A percentile compares a stretch with the other conserved stretches of the same genome.
Conservation (phyloP, 805 yeast species). For the Candida glaebosa region DNA sequence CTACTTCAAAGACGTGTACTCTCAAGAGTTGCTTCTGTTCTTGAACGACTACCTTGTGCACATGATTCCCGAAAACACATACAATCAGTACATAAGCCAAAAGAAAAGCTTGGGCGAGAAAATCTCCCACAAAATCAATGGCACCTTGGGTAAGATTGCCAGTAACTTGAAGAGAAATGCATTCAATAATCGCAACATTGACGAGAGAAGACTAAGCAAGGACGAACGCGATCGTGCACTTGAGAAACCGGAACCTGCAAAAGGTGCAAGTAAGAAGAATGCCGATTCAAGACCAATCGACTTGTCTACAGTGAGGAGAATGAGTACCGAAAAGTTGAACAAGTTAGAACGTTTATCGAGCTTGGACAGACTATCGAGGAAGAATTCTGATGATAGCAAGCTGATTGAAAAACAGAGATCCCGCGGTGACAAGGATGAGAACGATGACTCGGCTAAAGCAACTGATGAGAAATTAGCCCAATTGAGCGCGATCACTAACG, state of each 20-base stretch:
- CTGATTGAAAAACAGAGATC: too few species aligned
- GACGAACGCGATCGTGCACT: neutral
- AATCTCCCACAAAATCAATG: neutral
- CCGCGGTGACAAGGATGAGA: neutral
- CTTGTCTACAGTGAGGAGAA: neutral
- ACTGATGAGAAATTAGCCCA: too few species aligned
- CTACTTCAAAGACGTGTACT: neutral
- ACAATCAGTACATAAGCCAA: neutral
- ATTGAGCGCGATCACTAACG: too few species aligned
- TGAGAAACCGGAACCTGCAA: neutral
- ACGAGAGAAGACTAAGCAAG: neutral
- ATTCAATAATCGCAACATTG: neutral
- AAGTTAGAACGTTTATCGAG: neutral
- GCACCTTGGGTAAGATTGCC: neutral
- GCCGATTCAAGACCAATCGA: neutral
- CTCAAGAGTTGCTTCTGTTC: conserved; percentile 6
- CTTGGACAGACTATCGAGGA: neutral
- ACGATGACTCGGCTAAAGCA: neutral
- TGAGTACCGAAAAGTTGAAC: neutral
- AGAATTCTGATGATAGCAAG: neutral
- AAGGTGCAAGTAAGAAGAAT: neutral
- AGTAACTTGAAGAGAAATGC: neutral
- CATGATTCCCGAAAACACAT: neutral
- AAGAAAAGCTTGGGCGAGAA: conserved; percentile 3
- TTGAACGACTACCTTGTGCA: conserved; percentile 5